Conservation (phyloP, 2,329 filamentous ascomycete genomes). For the Juglanconis juglandina region DNA sequence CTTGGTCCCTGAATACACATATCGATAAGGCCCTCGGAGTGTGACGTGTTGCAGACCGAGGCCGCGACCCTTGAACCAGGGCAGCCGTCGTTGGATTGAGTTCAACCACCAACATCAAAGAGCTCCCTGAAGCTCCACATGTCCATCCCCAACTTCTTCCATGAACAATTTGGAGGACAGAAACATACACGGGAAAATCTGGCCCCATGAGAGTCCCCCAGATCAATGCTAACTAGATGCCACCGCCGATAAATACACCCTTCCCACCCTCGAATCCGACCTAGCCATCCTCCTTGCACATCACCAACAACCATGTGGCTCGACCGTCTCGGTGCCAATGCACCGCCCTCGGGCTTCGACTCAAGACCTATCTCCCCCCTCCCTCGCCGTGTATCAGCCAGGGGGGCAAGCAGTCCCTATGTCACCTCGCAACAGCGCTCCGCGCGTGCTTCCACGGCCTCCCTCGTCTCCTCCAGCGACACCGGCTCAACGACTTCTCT, state of each 20-base stretch:
- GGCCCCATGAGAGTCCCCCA: background rate
- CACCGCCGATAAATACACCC: background rate
- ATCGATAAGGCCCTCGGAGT: too few species aligned
- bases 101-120: background rate
- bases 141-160: background rate
- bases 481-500: slow-evolving; percentile 55
- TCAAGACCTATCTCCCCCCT: slow-evolving; percentile 17
- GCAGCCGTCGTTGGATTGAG: background rate
- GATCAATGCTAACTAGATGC: background rate
- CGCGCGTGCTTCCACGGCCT: slow-evolving; percentile 61
- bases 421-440: slow-evolving; percentile 15
- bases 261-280: slow-evolving; percentile 5
- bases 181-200: too few species aligned
- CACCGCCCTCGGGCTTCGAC: slow-evolving; percentile 10
- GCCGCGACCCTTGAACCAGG: background rate
- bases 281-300: slow-evolving; percentile 3
- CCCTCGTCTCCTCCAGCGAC: slow-evolving; percentile 51
- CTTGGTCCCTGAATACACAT: too few species aligned
- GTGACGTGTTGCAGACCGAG: background rate
- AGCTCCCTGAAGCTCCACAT: background rate
- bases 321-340: slow-evolving; percentile 13
- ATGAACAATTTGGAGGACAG: background rate
- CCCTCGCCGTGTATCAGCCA: slow-evolving; percentile 13
- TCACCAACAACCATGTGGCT: slow-evolving; percentile 17
- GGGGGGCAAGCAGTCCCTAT: slow-evolving; percentile 10